Conservation (phyloP, 306 rosid genomes). For the Mimosa pudica region DNA sequence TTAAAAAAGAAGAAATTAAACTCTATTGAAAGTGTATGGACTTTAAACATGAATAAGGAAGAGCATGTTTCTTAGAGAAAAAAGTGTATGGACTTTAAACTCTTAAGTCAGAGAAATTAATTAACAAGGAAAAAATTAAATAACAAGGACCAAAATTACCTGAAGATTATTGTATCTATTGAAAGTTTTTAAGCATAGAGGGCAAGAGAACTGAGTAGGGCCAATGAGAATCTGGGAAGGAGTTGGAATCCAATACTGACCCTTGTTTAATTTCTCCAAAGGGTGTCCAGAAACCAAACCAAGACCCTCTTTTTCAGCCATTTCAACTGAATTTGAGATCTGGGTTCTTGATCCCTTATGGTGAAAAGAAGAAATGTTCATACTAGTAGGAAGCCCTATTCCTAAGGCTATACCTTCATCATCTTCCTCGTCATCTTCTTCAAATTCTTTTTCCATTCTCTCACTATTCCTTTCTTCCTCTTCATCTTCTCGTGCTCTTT, state of each 20-base stretch:
- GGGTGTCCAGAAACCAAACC: conserved; percentile 35
- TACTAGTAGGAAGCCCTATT: conserved; percentile 56
- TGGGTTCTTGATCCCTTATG: conserved; percentile 17
- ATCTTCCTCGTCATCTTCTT: background rate
- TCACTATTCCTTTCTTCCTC: conserved; percentile 15
- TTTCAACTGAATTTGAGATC: conserved; percentile 11
- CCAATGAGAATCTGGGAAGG: conserved; percentile 72
- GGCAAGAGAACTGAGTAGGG: conserved; percentile 65
- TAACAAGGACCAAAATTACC: conserved; percentile 28
- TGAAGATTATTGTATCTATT: conserved; percentile 69
- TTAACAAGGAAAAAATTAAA: background rate
- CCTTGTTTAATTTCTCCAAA: conserved; percentile 43
- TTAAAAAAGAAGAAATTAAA: background rate
- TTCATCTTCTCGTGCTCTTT: background rate
- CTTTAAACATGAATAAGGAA: background rate
- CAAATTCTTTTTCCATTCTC: background rate
- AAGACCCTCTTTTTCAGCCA: conserved; percentile 24
- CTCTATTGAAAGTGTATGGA: too few relatives aligned
- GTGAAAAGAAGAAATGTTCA: conserved; percentile 36
- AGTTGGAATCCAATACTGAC: conserved; percentile 73
- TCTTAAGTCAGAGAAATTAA: background rate
- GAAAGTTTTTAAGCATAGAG: conserved; percentile 58
- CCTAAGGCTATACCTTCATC: conserved; percentile 43
- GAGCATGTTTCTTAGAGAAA: background rate
- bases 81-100: background rate